Evolutionary conservation across 495 filamentous ascomycete species (phyloP).

Genomic region (Choiromyces venosus): DNA sequence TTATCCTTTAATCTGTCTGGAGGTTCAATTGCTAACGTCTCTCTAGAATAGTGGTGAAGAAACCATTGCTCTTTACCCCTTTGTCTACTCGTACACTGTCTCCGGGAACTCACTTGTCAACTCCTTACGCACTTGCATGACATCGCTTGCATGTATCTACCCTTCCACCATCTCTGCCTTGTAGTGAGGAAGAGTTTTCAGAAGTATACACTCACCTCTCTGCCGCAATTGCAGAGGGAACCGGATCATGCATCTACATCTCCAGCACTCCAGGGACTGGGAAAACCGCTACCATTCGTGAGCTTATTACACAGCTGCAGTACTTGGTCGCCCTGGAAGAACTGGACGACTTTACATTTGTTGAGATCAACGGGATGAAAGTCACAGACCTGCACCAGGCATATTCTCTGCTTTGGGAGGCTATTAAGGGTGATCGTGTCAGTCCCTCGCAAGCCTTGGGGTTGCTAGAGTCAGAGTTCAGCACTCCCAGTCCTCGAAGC

Average conservation of each 20-base stretch:
- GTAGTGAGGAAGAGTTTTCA: constrained; percentile 84
- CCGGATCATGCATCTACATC: constrained; percentile 95
- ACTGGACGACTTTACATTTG: constrained; percentile 97
- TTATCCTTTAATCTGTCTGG: not conserved
- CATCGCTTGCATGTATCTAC: constrained; percentile 86
- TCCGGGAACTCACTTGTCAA: constrained; percentile 67
- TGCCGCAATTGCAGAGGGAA: constrained; percentile 86
- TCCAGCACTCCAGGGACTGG: constrained; percentile 99
- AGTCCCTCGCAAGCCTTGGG: constrained; percentile 86
- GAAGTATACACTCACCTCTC: constrained; percentile 90
- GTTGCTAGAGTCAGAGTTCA: constrained; percentile 87
- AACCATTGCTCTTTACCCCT: constrained; percentile 89
- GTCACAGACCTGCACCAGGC: constrained; percentile 96
- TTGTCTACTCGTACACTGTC: constrained; percentile 81
- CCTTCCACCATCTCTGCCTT: constrained; percentile 81
- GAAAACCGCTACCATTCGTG: constrained; percentile 95
- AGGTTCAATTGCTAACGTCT: constrained; percentile 7
- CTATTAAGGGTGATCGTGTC: constrained; percentile 85
- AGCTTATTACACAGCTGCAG: constrained; percentile 85
- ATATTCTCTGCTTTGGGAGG: constrained; percentile 94
- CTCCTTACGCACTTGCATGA: constrained; percentile 86
- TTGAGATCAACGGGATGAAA: constrained; percentile 99
- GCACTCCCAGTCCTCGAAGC: constrained; percentile 75
- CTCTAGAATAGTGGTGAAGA: constrained; percentile 70
- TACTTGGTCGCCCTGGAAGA: constrained; percentile 79